Conservation (phyloP, 2,329 filamentous ascomycete species). For the Fusarium oxysporum region DNA sequence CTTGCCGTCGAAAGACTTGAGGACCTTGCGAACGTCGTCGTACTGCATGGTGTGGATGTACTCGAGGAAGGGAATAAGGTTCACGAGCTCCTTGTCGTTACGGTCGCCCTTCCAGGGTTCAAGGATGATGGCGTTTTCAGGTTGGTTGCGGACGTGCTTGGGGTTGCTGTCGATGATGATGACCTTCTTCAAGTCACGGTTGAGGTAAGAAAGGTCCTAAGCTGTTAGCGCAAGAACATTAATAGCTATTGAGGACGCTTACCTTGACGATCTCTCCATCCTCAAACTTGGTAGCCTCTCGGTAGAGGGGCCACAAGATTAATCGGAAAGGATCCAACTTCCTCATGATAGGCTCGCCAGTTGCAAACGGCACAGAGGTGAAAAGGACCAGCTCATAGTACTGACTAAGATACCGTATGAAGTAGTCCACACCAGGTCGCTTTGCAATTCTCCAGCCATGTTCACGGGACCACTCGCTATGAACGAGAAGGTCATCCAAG, state of each 20-base stretch:
- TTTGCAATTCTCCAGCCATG: constrained; percentile 97
- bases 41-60: constrained; percentile 96
- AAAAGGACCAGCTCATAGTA: constrained; percentile 99
- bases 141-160: constrained; percentile 85
- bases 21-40: constrained; percentile 83
- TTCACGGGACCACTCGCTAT: constrained; percentile 94
- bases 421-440: constrained; percentile 95
- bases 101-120: constrained; percentile 89
- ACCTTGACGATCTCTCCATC: constrained; percentile 97
- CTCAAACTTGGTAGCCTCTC: constrained; percentile 97
- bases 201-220: constrained; percentile 96
- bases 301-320: constrained; percentile 93
- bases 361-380: constrained; percentile 85
- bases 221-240: constrained; percentile 21
- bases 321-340: constrained; percentile 97
- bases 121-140: constrained; percentile 95
- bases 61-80: constrained; percentile 95
- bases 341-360: constrained; percentile 87
- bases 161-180: constrained; percentile 92
- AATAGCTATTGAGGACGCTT: constrained; percentile 37
- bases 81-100: constrained; percentile 86
- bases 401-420: constrained; percentile 94
- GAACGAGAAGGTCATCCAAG: constrained; percentile 92
- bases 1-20: constrained; percentile 90
- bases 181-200: constrained; percentile 94